Base-by-base conservation (phyloP, 495 filamentous ascomycete species). In the Neurospora sp. region DNA sequence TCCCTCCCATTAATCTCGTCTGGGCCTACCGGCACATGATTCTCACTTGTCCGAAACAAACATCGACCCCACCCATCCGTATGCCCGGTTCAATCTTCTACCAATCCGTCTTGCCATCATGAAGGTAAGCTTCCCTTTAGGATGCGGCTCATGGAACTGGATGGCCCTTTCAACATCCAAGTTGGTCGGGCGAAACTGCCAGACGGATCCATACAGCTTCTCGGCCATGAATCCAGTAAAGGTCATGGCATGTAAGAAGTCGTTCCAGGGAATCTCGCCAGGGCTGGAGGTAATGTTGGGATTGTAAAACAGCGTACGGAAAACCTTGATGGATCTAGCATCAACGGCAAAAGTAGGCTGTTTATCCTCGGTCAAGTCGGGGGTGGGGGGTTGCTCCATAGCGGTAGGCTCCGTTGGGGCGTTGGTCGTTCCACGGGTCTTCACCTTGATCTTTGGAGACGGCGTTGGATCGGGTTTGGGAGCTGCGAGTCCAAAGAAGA, bases 141-240 rank as follows among this genome's bases (percentile, higher is more conserved):
- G 76, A 39, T 87, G 82, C 22, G 87, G 87, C 75, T 89, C 85
- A 53, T 87, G 83, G 73, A 88, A 86, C 59, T 83, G 81, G 22
- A 89, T 86, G 44, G 76, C 79, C 4, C 82, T 70, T 70, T 83
- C 76, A 5, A 39, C 41, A 68, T 84, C 82, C 44, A 81, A 74
- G 1, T 69, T 75, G n/a, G 73, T 72, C 9, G 85, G 81, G 53
- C 73, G 70, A 72, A 89, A 88, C 65, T 85, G 78, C 88, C 87
- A 90, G 0, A 82, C 85, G 2, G 83, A 87, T 0, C 87, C 86
- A 71, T 86, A 85, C 10, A 88, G 77, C 76, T 89, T 88, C 77
- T 83, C 77, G 0, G 80, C 78, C 5, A 69, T 35, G 69, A 89
- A 88, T 2, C 86, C 85, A 6, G 81, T 78, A 6, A 80, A 74